Base-by-base conservation (phyloP, 768 basidiomycete genomes). In the Suillus luteus region DNA sequence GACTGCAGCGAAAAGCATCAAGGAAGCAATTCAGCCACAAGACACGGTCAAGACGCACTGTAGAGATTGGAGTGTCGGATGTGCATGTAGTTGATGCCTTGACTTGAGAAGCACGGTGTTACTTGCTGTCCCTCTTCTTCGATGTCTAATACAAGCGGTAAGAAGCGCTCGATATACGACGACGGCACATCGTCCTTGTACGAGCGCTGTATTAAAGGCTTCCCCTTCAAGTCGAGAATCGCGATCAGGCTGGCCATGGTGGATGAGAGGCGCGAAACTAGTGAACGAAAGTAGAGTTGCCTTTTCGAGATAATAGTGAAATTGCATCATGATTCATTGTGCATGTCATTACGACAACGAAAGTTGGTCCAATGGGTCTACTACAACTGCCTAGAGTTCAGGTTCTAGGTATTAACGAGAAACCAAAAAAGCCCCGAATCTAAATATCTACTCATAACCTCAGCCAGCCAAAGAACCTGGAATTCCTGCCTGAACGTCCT, bases 11-110 rank as follows among this genome's bases (percentile, higher is more conserved):
- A 33, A 43, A 11, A 51, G 19, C n/a, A 41, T 51, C 40, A 49
- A 38, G n/a, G 41, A 37, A 12, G 22, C 19, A 8, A 17, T 31
- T 62, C 24, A 2, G 11, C 24, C 19, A 24, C 51, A 54, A 44
- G 15, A 22, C 22, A 27, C 37, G 31, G 31, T 17, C 24, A 24
- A 62, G 40, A 83, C 93, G 70, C 72, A 97, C 96, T 82, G 75
- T 99, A 99, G 7, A 99, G 82, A 79, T 99, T 99, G 54, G 94
- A 96, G 76, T 99, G 96, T 35, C 96, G 85, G 73, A 99, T 98
- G 75, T 99, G 95, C 90, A 98, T 92, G 79, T 96, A 99, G 77
- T 99, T 99, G 79, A 99, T 81, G 15, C 96, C 96, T 71, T 95
- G 92, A 67, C 86, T 89, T 4, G 96, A 92, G 81, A 99, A 93